Evolutionary conservation across 140 eudicot species (phyloP).

Genomic region (Flaveria floridana): DNA sequence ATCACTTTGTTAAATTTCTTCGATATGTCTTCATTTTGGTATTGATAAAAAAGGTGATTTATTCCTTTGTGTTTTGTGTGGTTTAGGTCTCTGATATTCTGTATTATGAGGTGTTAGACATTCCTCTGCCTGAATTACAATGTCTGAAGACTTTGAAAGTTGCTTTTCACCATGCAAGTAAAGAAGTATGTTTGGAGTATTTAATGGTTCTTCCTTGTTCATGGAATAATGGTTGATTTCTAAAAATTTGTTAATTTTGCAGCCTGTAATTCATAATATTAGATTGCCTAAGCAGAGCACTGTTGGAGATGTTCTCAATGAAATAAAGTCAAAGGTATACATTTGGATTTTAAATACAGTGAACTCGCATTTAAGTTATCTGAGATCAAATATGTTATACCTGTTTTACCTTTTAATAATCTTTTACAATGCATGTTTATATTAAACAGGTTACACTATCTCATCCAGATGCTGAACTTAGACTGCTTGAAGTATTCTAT

Average conservation of each 20-base stretch:
- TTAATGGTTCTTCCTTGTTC: neutral
- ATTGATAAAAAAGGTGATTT: neutral
- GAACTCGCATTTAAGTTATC: slow-evolving; percentile 5
- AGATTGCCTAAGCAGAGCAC: slow-evolving; percentile 64
- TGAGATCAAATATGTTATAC: neutral
- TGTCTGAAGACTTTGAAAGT: slow-evolving; percentile 63
- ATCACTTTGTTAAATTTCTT: neutral
- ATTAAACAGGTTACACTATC: slow-evolving; percentile 52
- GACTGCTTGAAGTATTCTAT: slow-evolving; percentile 67
- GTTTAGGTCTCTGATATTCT: slow-evolving; percentile 60
- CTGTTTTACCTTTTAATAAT: neutral
- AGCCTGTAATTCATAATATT: slow-evolving; percentile 57
- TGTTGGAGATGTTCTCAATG: slow-evolving; percentile 61
- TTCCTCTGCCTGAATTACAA: slow-evolving; percentile 67
- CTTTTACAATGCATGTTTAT: slow-evolving; percentile 7
- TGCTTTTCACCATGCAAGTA: slow-evolving; percentile 55
- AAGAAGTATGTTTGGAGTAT: slow-evolving; percentile 42
- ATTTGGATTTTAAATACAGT: slow-evolving; percentile 11
- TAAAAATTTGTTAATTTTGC: slow-evolving; percentile 21
- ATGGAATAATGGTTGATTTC: slow-evolving; percentile 9
- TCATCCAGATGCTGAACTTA: slow-evolving; percentile 55
- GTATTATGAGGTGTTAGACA: slow-evolving; percentile 65
- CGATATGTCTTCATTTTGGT: neutral
- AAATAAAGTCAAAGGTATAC: slow-evolving; percentile 52
- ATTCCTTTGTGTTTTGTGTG: slow-evolving; percentile 15